Evolutionary conservation across 345 rosid genomes (phyloP), one percentile per base, ranked within the genome.

Genomic region (Pugionium dolabratum): DNA sequence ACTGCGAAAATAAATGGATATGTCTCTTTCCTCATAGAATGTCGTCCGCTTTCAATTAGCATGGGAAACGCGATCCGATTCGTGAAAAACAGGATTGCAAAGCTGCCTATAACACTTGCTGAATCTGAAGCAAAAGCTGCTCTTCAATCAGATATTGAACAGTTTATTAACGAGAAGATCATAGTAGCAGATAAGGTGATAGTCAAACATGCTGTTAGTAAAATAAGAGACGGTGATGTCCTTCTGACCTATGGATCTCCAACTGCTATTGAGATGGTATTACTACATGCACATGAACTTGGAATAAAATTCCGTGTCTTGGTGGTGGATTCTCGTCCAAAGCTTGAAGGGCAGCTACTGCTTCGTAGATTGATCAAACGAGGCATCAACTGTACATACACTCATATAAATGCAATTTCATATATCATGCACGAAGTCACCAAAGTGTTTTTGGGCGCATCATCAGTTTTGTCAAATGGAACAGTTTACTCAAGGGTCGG

Each of bases 371-470:
- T 94, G 91, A 89, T 86, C 75, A 83, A 66, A 55, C 86, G 73
- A 80, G 99, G 99, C 41, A 76, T 94, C 37, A 78, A 54, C 73
- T 85, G 97, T 78, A 86, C 95, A 64, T 94, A 94, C 77, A 83
- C 89, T 52, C 88, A 94, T 61, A 81, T 94, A 73, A 94, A 90
- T 64, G 96, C 99, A 29, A 75, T 90, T 68, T 90, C 99, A 37
- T 94, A 89, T 66, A 81, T 90, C 76, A 90, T 94, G 90, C 95
- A 88, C 73, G 99, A 94, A 81, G 97, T 84, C 69, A 88, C 95
- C 65, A 79, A 82, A 69, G 99, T 94, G 64, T 86, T 94, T 81
- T 61, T 94, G 73, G 99, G 97, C n/a, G 97, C 99, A n/a, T 85
- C 95, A 10, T 89, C 99, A 3, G 89, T 94, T 72, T 79, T 94